Conservation (phyloP, 352 stramenopile species). For the Plasmopara halstedii region DNA sequence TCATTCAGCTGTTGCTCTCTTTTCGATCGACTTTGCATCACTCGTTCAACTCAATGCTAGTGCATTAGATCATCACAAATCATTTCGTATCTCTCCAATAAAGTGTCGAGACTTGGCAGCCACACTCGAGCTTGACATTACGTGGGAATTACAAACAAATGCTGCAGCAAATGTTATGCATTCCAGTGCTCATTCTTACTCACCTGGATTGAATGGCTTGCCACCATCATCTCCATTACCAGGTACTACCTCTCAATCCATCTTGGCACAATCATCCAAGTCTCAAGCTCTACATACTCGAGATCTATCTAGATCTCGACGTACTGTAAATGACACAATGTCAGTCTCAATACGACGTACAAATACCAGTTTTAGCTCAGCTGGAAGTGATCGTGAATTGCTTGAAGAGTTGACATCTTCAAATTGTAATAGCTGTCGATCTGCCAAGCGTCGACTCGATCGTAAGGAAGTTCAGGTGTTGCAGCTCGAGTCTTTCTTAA, state of each 20-base stretch:
- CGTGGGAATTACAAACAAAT: constrained; percentile 40
- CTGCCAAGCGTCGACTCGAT: constrained; percentile 51
- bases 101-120: constrained; percentile 73
- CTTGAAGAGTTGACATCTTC: constrained; percentile 29
- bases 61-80: constrained; percentile 30
- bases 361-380: constrained; percentile 52
- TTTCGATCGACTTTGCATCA: constrained; percentile 63
- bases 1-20: constrained; percentile 70
- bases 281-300: constrained; percentile 12
- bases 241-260: constrained; percentile 6
- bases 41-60: constrained; percentile 46
- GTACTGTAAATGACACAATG: constrained; percentile 14
- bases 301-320: constrained; percentile 14
- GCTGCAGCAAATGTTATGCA: constrained; percentile 16
- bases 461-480: constrained; percentile 68
- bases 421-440: constrained; percentile 43
- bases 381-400: constrained; percentile 43
- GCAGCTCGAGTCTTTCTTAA: constrained; percentile 69
- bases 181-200: constrained; percentile 5
- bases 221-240: constrained; percentile 36
- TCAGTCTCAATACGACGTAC: constrained; percentile 42
- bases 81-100: constrained; percentile 53
- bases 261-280: constrained; percentile 10
- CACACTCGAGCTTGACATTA: constrained; percentile 68
- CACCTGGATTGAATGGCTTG: constrained; percentile 16